Percentiles rank a stretch among this genome's conserved stretches.
These are phyloP conservation scores for Syzygium jambos DNA, from an alignment of 345 rosid genomes.

Conservation along the genomic window DNA sequence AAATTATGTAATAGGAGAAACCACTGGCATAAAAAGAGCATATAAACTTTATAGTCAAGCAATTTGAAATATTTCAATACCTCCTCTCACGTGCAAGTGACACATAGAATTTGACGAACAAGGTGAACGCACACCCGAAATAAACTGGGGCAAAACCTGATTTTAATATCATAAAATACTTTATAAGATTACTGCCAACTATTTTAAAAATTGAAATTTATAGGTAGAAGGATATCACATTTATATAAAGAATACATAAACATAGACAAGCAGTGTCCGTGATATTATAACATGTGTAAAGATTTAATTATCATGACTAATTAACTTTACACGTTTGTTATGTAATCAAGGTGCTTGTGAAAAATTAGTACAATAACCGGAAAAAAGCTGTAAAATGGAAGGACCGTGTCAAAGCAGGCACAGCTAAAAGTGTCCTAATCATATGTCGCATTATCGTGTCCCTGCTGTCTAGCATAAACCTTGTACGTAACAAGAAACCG, in stretches of 20 bases:
- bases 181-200: rapidly evolving
- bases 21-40: background rate
- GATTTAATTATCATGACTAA: background rate
- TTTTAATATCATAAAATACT: background rate
- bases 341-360: background rate
- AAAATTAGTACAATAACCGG: too few species aligned
- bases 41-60: background rate
- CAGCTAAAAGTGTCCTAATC: background rate
- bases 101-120: background rate
- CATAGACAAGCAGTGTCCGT: background rate
- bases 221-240: rapidly evolving
- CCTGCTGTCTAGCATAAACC: background rate
- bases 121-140: background rate
- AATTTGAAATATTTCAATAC: too few species aligned
- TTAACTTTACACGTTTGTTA: background rate
- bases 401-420: background rate
- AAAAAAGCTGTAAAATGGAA: background rate
- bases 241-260: too few species aligned
- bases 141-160: too few species aligned
- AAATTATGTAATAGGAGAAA: background rate
- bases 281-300: background rate
- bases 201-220: background rate
- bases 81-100: background rate
- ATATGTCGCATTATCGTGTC: background rate
- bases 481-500: background rate